A percentile compares a stretch with the other conserved stretches of the same genome.
Conservation (phyloP, 257 asterid genomes). For the Sherardia arvensis region DNA sequence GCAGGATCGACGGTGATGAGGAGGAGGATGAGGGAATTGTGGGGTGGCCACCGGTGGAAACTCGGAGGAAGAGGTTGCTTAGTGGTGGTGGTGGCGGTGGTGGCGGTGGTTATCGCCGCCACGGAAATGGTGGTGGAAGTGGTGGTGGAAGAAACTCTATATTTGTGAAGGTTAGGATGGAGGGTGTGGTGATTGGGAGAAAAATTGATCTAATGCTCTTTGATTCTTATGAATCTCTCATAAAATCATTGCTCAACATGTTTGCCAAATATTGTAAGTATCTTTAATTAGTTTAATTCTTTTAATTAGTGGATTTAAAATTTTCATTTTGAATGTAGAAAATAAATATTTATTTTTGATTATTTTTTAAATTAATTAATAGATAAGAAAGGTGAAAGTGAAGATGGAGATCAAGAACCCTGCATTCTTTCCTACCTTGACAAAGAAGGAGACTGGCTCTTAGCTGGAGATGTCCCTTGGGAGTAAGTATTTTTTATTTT, state of each 20-base stretch:
- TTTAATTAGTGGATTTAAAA: neutral
- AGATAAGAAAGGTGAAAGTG: slow-evolving; percentile 19
- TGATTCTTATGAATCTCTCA: slow-evolving; percentile 33
- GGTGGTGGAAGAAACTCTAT: slow-evolving; percentile 12
- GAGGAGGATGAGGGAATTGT: slow-evolving; percentile 19
- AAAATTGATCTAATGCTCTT: slow-evolving; percentile 37
- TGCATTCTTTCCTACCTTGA: slow-evolving; percentile 46
- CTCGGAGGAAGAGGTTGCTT: slow-evolving; percentile 39
- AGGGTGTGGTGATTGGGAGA: slow-evolving; percentile 55
- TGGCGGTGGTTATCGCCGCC: neutral
- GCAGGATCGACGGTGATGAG: slow-evolving; percentile 14
- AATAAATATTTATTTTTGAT: neutral
- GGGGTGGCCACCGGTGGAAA: slow-evolving; percentile 63
- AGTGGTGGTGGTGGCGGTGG: neutral
- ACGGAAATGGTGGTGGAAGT: neutral
- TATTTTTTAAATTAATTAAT: too few species aligned
- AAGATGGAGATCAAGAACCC: neutral
- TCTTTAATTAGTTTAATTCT: too few species aligned
- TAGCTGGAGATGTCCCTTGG: slow-evolving; percentile 61
- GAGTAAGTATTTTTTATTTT: slow-evolving; percentile 21
- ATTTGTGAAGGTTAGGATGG: slow-evolving; percentile 66
- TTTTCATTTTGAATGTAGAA: neutral
- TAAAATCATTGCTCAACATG: slow-evolving; percentile 28
- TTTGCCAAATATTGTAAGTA: slow-evolving; percentile 35
- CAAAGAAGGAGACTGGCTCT: slow-evolving; percentile 55